Conservation (phyloP, 2,329 filamentous ascomycete genomes). For the Alternaria sp. region DNA sequence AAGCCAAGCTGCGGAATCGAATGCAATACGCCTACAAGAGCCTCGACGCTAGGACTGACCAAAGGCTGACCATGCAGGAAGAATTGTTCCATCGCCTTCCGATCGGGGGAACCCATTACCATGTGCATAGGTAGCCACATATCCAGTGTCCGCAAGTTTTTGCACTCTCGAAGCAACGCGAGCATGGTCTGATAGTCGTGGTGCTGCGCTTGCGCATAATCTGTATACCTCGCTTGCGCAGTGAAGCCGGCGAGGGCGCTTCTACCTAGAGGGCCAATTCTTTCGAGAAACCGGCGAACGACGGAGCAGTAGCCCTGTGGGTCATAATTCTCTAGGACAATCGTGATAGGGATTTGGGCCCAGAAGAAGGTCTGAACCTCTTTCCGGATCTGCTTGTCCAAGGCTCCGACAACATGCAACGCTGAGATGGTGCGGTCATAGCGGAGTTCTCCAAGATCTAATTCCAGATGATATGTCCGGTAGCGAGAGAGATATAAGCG, state of each 20-base stretch:
- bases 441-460: neutral
- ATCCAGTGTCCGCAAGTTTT: neutral
- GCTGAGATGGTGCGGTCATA: neutral
- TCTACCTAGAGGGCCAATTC: neutral
- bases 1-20: neutral
- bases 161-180: neutral
- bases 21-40: neutral
- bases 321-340: neutral
- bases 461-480: too few relatives aligned
- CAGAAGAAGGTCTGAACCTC: neutral
- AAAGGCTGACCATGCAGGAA: neutral
- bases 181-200: neutral
- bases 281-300: neutral
- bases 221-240: neutral
- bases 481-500: too few relatives aligned
- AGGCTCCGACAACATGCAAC: neutral
- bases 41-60: neutral
- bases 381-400: neutral
- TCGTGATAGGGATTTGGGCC: neutral
- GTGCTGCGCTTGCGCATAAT: neutral
- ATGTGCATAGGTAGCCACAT: neutral
- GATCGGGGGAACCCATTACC: neutral
- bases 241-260: neutral
- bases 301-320: neutral
- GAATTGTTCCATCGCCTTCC: neutral